These are phyloP conservation scores for Verticillium alfalfae DNA, from an alignment of 2,329 filamentous ascomycete genomes.

Conservation along the genomic window DNA sequence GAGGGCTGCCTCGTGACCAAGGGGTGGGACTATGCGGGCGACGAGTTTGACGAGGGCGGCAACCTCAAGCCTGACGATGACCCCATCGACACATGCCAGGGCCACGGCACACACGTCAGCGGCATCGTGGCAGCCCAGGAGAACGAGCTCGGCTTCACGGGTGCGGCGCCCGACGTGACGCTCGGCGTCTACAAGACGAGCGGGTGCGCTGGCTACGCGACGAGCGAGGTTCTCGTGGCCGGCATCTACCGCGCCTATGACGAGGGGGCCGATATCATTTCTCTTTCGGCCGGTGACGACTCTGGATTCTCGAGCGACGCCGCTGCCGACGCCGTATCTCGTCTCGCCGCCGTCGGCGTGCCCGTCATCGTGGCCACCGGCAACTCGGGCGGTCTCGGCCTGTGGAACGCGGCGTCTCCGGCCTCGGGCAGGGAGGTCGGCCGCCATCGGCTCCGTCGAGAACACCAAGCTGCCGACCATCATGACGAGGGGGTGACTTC, in stretches of 20 bases:
- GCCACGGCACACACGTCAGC: slow-evolving; percentile 39
- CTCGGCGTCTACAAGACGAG: slow-evolving; percentile 33
- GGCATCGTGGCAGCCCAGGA: slow-evolving; percentile 39
- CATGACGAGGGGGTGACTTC: not conserved
- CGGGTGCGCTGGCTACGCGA: slow-evolving; percentile 23
- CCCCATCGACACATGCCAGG: slow-evolving; percentile 29
- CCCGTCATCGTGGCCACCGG: slow-evolving; percentile 19
- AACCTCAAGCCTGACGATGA: slow-evolving; percentile 29
- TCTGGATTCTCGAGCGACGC: slow-evolving; percentile 20
- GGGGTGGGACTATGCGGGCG: slow-evolving; percentile 41
- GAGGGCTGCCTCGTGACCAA: slow-evolving; percentile 38
- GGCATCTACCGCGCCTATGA: slow-evolving; percentile 37
- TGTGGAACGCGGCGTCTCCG: slow-evolving; percentile 16
- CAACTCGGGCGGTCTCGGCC: slow-evolving; percentile 16
- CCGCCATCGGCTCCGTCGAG: slow-evolving; percentile 16
- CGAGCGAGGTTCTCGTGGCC: slow-evolving; percentile 32
- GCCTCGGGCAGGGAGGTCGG: slow-evolving; percentile 17
- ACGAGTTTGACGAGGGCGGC: slow-evolving; percentile 22
- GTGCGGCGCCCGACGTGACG: slow-evolving; percentile 32
- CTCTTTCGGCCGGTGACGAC: slow-evolving; percentile 17
- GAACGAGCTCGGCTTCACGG: slow-evolving; percentile 29
- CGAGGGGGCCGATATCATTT: slow-evolving; percentile 29
- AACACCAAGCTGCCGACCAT: slow-evolving; percentile 7
- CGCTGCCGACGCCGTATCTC: slow-evolving; percentile 16
- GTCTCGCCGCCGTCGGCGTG: slow-evolving; percentile 21